Conservation (phyloP, 257 asterid genomes). For the Solanum clarkiae region DNA sequence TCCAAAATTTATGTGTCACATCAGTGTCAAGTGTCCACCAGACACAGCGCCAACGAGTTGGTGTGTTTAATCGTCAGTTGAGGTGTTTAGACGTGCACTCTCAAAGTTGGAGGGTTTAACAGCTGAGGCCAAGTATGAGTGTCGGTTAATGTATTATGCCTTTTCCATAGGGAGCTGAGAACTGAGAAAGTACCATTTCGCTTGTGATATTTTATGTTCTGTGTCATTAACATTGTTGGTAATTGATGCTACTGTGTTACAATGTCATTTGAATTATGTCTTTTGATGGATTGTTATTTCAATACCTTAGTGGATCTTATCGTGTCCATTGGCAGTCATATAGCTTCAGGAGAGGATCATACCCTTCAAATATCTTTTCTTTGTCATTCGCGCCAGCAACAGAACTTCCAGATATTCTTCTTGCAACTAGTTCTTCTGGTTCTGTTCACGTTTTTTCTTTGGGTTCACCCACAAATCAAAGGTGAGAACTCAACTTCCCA, state of each 20-base stretch:
- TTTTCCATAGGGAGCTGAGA: not conserved
- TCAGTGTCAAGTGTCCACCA: not conserved
- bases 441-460: slow-evolving; percentile 71
- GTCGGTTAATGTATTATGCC: not conserved
- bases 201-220: not conserved
- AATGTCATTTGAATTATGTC: not conserved
- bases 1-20: no score
- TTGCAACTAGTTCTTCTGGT: slow-evolving; percentile 93
- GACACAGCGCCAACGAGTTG: no score
- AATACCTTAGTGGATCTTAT: not conserved
- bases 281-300: not conserved
- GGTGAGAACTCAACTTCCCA: slow-evolving; percentile 29
- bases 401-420: slow-evolving; percentile 75
- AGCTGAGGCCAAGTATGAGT: no score
- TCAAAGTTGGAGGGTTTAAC: no score
- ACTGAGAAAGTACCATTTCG: not conserved
- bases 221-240: not conserved
- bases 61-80: no score
- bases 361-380: slow-evolving; percentile 72
- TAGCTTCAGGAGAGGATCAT: slow-evolving; percentile 96
- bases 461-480: slow-evolving; percentile 44
- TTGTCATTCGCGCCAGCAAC: slow-evolving; percentile 73
- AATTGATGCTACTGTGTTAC: not conserved
- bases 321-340: slow-evolving; percentile 52
- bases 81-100: no score